phyloP scores from a whole-genome alignment of 1,284 basidiomycete genomes.

The Cystobasidium pallidum region DNA sequence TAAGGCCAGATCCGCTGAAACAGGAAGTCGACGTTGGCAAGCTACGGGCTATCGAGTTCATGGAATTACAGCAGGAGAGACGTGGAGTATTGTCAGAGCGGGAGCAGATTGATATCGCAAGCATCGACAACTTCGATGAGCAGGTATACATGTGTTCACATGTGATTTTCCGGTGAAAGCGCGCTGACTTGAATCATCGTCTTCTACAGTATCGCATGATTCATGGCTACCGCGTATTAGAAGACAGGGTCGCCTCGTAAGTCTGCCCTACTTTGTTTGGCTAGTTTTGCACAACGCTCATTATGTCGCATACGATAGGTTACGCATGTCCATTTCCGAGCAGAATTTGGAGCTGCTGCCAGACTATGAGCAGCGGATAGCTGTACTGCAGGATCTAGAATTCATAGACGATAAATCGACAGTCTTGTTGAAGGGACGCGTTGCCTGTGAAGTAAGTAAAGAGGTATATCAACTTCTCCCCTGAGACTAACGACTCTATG shows the following conservation, averaged over 20 bases:
- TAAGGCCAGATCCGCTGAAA: conserved; percentile 17
- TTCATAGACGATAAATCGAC: conserved; percentile 94
- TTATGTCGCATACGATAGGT: not conserved
- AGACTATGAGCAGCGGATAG: conserved; percentile 92
- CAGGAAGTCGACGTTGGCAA: conserved; percentile 72
- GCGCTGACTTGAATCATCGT: not conserved
- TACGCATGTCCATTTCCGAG: conserved; percentile 67
- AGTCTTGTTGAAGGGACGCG: conserved; percentile 92
- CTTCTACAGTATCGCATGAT: conserved; percentile 68
- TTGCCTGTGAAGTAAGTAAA: conserved; percentile 86
- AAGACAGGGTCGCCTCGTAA: conserved; percentile 68
- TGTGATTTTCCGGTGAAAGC: too few relatives aligned
- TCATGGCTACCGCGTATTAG: conserved; percentile 74
- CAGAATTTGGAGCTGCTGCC: conserved; percentile 96
- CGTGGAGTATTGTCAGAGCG: conserved; percentile 60
- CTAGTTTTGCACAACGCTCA: too few relatives aligned
- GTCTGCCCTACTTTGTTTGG: not conserved
- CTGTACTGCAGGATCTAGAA: conserved; percentile 85
- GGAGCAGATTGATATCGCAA: conserved; percentile 32
- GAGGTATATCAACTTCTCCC: too few relatives aligned
- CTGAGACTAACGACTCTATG: not conserved
- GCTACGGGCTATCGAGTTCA: conserved; percentile 85
- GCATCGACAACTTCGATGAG: conserved; percentile 64
- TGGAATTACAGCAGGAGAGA: conserved; percentile 74
- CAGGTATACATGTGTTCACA: conserved; percentile 68